These are phyloP conservation scores for Amyloporia xantha DNA, from an alignment of 768 basidiomycete species.

Conservation along the genomic window DNA sequence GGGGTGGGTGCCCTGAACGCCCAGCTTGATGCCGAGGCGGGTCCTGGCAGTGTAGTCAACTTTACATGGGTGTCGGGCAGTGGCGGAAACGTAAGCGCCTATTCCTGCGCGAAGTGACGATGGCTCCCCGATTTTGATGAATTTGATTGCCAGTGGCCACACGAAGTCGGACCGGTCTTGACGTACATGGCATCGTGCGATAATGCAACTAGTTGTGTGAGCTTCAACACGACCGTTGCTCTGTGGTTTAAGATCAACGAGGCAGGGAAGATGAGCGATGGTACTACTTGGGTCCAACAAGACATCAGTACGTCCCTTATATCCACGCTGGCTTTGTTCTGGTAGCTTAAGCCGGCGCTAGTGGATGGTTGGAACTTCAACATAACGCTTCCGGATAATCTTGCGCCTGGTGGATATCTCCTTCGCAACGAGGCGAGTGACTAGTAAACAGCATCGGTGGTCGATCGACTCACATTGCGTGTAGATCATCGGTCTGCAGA, in stretches of 20 bases:
- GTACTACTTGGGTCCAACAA: slow-evolving; percentile 24
- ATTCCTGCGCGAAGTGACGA: no score
- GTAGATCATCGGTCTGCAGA: slow-evolving; percentile 26
- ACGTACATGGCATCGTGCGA: slow-evolving; percentile 68
- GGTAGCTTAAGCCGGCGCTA: slow-evolving; percentile 6
- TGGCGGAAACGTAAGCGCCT: slow-evolving; percentile 18
- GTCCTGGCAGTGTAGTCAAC: slow-evolving; percentile 49
- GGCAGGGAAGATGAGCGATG: slow-evolving; percentile 20
- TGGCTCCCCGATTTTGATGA: not conserved
- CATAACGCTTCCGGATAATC: slow-evolving; percentile 31
- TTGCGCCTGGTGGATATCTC: slow-evolving; percentile 67
- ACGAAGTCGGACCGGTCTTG: slow-evolving; percentile 64
- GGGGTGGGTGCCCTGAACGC: slow-evolving; percentile 47
- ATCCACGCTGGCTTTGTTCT: not conserved
- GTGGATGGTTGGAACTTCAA: slow-evolving; percentile 20
- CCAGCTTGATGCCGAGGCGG: slow-evolving; percentile 42
- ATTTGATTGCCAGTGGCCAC: slow-evolving; percentile 35
- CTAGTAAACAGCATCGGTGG: not conserved
- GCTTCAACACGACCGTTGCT: slow-evolving; percentile 53
- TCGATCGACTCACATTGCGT: not conserved
- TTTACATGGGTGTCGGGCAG: slow-evolving; percentile 50
- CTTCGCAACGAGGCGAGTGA: slow-evolving; percentile 55
- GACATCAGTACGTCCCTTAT: slow-evolving; percentile 21
- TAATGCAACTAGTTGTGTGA: slow-evolving; percentile 44
- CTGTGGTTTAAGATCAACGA: slow-evolving; percentile 63